Conservation (phyloP, 768 basidiomycete genomes). For the Saitozyma podzolica region DNA sequence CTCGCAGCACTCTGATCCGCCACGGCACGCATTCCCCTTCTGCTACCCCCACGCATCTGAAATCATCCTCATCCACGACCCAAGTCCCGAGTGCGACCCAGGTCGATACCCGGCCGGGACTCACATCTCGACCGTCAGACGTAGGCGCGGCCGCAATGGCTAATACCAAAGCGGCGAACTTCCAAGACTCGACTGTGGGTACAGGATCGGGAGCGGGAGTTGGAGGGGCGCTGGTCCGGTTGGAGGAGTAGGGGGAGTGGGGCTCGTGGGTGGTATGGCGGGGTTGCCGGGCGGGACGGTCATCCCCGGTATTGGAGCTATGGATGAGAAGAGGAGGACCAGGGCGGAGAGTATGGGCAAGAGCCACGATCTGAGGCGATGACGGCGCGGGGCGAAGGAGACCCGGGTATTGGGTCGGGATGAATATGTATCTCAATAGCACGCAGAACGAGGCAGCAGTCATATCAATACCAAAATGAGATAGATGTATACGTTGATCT, state of each 20-base stretch:
- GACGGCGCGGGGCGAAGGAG: too few species aligned
- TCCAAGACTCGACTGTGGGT: too few species aligned
- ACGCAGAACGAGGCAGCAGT: too few species aligned
- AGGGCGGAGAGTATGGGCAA: constrained; percentile 20
- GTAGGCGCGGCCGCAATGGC: constrained; percentile 47
- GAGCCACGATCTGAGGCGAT: neutral
- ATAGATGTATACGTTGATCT: too few species aligned
- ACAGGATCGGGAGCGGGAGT: too few species aligned
- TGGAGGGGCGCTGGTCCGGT: too few species aligned
- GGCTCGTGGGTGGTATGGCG: neutral
- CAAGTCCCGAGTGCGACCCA: constrained; percentile 7
- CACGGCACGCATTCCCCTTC: constrained; percentile 37
- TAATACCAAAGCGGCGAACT: neutral
- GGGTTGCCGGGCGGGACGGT: neutral
- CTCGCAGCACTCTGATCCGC: constrained; percentile 35
- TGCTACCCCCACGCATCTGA: constrained; percentile 36
- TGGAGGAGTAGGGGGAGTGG: too few species aligned
- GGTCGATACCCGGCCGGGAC: constrained; percentile 14
- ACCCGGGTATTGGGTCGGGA: too few species aligned
- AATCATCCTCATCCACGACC: constrained; percentile 10
- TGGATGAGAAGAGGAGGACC: constrained; percentile 16
- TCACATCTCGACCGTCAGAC: constrained; percentile 24
- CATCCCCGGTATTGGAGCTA: constrained; percentile 3
- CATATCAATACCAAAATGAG: too few species aligned
- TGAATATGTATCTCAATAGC: too few species aligned